A percentile compares a stretch with the other conserved stretches of the same genome.
phyloP scores from a whole-genome alignment of 257 asterid genomes.

The Handroanthus guayacan region DNA sequence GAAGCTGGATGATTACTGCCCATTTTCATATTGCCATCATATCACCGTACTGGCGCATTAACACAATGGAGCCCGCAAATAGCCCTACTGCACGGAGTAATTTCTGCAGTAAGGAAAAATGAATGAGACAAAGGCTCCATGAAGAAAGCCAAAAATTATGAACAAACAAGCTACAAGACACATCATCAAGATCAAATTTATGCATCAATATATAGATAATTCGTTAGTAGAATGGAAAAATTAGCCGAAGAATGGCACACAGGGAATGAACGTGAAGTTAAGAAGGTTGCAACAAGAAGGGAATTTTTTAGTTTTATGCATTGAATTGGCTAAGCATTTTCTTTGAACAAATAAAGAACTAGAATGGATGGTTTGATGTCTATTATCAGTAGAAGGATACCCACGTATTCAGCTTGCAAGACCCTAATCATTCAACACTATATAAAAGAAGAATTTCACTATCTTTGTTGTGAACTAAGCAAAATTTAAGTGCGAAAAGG shows the following conservation, averaged over 20 bases:
- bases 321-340: too few relatives aligned
- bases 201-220: too few relatives aligned
- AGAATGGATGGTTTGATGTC: neutral
- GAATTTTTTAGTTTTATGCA: too few relatives aligned
- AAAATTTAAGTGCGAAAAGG: too few relatives aligned
- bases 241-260: too few relatives aligned
- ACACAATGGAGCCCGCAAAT: constrained; percentile 80
- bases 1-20: neutral
- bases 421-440: neutral
- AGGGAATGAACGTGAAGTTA: too few relatives aligned
- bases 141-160: neutral
- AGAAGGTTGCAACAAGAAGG: too few relatives aligned
- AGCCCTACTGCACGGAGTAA: constrained; percentile 74
- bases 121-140: neutral
- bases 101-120: constrained; percentile 60
- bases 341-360: too few relatives aligned
- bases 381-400: too few relatives aligned
- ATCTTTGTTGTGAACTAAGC: neutral
- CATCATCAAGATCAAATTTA: neutral
- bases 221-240: too few relatives aligned
- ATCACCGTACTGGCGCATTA: constrained; percentile 88
- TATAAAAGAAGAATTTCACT: neutral
- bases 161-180: constrained; percentile 11
- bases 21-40: constrained; percentile 70
- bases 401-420: neutral